Percentiles rank a stretch among this genome's conserved stretches.
phyloP scores from a whole-genome alignment of 148 eudicot genomes.

The Drosera capensis region DNA sequence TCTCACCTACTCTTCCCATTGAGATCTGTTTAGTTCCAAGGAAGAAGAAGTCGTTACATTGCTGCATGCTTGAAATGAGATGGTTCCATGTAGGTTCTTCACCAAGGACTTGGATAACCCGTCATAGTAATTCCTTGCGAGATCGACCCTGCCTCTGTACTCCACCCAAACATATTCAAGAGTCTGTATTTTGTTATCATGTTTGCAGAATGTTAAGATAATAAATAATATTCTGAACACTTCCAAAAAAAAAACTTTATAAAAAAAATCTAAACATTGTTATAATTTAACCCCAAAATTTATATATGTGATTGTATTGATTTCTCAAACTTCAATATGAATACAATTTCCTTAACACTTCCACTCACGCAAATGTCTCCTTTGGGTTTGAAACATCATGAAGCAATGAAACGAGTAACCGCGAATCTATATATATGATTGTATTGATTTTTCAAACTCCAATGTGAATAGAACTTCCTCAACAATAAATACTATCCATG shows the following conservation, averaged over 20 bases:
- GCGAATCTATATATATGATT: no score
- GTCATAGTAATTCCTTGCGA: conserved; percentile 40
- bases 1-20: conserved; percentile 54
- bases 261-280: no score
- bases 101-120: conserved; percentile 35
- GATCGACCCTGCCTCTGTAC: conserved; percentile 47
- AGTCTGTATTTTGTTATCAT: conserved; percentile 17
- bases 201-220: no score
- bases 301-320: no score
- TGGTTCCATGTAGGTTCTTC: conserved; percentile 49
- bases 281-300: no score
- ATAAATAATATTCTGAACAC: no score
- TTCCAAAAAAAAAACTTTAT: no score
- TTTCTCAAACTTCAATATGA: no score
- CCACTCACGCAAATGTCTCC: no score
- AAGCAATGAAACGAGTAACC: no score
- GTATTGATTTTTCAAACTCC: not conserved
- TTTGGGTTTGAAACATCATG: no score
- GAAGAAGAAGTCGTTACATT: conserved; percentile 55
- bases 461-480: not conserved
- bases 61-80: conserved; percentile 55
- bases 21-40: conserved; percentile 53
- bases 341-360: no score
- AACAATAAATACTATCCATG: not conserved
- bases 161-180: conserved; percentile 44